Evolutionary conservation across 2,329 filamentous ascomycete genomes (phyloP), one percentile per base, ranked within the genome.

Genomic region (Didymella arachidicola): DNA sequence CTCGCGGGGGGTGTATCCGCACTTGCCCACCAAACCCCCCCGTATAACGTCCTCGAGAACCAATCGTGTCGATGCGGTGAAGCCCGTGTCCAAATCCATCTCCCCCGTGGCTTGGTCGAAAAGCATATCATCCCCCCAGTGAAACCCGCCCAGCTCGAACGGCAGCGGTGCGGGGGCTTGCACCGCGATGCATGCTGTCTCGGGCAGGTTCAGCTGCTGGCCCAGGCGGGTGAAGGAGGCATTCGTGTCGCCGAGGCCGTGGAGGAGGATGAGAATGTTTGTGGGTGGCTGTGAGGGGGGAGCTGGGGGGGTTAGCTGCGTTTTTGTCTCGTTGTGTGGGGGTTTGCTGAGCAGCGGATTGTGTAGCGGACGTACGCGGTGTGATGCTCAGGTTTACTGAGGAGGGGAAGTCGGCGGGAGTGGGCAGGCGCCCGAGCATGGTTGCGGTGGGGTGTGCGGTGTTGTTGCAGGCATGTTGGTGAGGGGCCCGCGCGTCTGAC

Each of bases 161-260:
- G 91, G 90, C 5, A 96, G 80, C 0, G 86, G 85, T 25, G 82
- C 82, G 0, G 89, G 87, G 0, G 88, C 93, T 70, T 90, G 89
- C 41, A 96, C 80, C 7, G 91, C 85, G 53, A 97, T 84, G 68
- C 87, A 87, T 56, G 88, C 84, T 51, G 93, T 93, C 70, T 93
- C 90, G 0, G 92, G 92, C 3, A 96, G 85, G 60, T 84, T 82
- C 60, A 96, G 79, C 65, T 86, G 87, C 56, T 82, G 81, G 19
- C 88, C 91, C 61, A 96, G 89, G 43, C 79, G 79, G 59, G 86
- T 83, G 75, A 95, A 96, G 34, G 90, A 82, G 3, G 74, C 70
- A 59, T 91, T 85, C 32, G 84, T 87, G 78, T 96, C 93, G 62
- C 93, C 93, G 12, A 96, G 85, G 63, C 92, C 92, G 77, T 96